Evolutionary conservation across 225 moss, liverwort and hornwort genomes (phyloP).

Genomic region (Asterella californica): DNA sequence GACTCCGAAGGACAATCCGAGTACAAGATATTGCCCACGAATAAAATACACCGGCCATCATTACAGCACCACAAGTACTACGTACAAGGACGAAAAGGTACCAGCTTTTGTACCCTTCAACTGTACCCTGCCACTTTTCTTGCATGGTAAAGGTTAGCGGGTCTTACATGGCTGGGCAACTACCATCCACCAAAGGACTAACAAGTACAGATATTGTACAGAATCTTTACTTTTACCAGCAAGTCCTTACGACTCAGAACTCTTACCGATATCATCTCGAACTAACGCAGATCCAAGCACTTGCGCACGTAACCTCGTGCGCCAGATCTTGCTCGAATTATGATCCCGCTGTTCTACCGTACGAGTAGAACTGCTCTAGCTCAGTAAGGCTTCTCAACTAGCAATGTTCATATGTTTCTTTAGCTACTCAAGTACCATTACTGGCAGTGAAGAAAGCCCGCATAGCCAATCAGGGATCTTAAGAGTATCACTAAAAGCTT

Average conservation of each 20-base stretch:
- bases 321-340: too few species aligned
- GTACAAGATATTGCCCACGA: not conserved
- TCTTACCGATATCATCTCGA: not conserved
- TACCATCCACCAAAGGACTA: not conserved
- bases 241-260: not conserved
- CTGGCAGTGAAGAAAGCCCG: not conserved
- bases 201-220: not conserved
- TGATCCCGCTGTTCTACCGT: too few species aligned
- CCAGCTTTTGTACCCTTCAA: slow-evolving; percentile 1
- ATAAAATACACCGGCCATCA: not conserved
- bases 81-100: slow-evolving; percentile 9
- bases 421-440: too few species aligned
- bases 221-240: not conserved
- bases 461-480: not conserved
- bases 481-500: not conserved
- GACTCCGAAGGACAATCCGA: not conserved
- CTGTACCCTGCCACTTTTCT: not conserved
- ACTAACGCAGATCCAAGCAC: not conserved
- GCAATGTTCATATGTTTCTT: too few species aligned
- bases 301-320: not conserved
- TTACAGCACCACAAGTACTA: not conserved
- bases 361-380: too few species aligned
- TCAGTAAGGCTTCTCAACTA: too few species aligned
- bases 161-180: not conserved
- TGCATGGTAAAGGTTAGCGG: not conserved